phyloP scores from a whole-genome alignment of 2,329 filamentous ascomycete genomes.

The Aspergillus texensis region DNA sequence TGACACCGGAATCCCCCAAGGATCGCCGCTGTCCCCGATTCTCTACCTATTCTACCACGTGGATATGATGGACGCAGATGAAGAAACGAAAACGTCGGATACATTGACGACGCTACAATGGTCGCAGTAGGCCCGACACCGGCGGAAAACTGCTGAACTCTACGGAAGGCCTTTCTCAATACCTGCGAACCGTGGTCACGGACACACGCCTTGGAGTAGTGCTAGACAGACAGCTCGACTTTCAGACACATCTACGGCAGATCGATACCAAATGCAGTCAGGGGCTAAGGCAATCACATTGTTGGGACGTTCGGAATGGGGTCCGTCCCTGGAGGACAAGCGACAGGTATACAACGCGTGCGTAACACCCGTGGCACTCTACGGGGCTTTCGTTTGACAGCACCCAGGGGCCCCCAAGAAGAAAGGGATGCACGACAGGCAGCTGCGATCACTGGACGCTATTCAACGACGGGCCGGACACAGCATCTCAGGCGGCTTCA shows the following conservation, averaged over 20 bases:
- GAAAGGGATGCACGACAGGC: neutral
- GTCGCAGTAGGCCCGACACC: neutral
- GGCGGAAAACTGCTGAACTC: neutral
- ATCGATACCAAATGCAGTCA: neutral
- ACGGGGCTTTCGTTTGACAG: neutral
- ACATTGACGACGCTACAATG: neutral
- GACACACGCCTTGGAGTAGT: neutral
- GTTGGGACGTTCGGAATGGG: neutral
- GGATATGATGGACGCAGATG: conserved; percentile 7
- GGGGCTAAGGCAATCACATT: too few species aligned
- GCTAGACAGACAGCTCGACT: neutral
- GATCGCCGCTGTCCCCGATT: conserved; percentile 26
- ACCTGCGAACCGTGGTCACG: neutral
- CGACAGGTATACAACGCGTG: neutral
- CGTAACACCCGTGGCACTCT: neutral
- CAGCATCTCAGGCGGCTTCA: neutral
- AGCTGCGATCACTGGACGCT: neutral
- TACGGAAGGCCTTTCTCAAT: neutral
- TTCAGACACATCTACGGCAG: neutral
- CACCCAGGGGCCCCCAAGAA: neutral
- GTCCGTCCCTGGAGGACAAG: neutral
- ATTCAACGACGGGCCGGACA: neutral
- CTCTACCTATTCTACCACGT: conserved; percentile 33
- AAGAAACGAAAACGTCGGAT: neutral
- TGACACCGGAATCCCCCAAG: conserved; percentile 6